Evolutionary conservation across 148 eudicot species (phyloP), one percentile per base, ranked within the genome.

Genomic region (Nepenthes mirabilis): DNA sequence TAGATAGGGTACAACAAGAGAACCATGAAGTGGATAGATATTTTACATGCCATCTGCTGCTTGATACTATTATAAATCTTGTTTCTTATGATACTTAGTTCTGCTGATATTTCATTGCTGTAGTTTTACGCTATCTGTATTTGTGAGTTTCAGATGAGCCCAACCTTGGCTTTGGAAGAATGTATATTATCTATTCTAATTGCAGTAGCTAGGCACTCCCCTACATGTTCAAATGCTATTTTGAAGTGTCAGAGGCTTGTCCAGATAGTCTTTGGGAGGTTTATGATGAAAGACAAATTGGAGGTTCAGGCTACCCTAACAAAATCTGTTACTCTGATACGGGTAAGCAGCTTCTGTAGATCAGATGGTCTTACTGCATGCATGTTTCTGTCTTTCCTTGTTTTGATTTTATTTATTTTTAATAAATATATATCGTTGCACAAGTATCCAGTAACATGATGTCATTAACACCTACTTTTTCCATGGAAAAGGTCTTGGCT

Each of bases 161-260:
- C 91, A 47, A 63, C 85, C 4, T 62, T 69, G 43, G 69, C 74
- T 58, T 67, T 88, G 84, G 96, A 93, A 70, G 96, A 93, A 58
- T 75, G 85, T 80, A 67, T 86, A 67, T 61, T 85, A 14, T 77
- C 95, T 14, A 74, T 88, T 68, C 77, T 86, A 61, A 58, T 86
- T 66, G 98, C 98, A 57, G 55, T 93, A 64, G 88, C 95, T 56
- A 91, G 94, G 73, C 93, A 88, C 75, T 91, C 97, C 55, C 88
- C 93, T 49, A 82, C 86, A 53, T 77, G 88, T 66, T 81, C 96
- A 68, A 71, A 69, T 68, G 96, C 90, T 67, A 66, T 91, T 59
- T 72, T 83, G 85, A 86, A 82, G 65, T 85, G 85, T 59, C 79
- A 75, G 50, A 75, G 80, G 80, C 95, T 93, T 74, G 80, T 93